Evolutionary conservation across 768 basidiomycete species (phyloP).

Genomic region (Suillus spraguei): DNA sequence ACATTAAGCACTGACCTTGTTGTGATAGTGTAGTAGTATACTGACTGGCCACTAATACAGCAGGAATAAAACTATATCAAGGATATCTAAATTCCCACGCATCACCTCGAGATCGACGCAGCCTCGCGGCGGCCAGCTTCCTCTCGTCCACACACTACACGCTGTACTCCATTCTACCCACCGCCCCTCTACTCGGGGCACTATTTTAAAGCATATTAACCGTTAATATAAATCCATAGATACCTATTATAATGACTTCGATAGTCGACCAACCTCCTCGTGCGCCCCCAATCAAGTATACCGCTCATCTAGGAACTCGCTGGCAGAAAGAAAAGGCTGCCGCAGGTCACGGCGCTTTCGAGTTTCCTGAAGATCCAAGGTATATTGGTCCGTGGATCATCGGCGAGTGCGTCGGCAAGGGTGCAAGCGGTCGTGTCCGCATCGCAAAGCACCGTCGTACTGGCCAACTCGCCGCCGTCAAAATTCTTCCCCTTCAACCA

Average conservation of each 20-base stretch:
- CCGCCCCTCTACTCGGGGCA: slow-evolving; percentile 1
- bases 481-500: slow-evolving; percentile 88
- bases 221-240: not conserved
- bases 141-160: slow-evolving; percentile 11
- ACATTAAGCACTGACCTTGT: not conserved
- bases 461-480: slow-evolving; percentile 92
- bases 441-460: slow-evolving; percentile 86
- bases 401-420: slow-evolving; percentile 93
- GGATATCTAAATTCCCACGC: slow-evolving; percentile 1
- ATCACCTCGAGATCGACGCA: not conserved
- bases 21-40: not conserved
- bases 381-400: slow-evolving; percentile 91
- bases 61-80: not conserved
- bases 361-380: slow-evolving; percentile 83
- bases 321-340: slow-evolving; percentile 90
- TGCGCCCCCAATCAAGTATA: slow-evolving; percentile 73
- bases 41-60: not conserved
- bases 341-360: slow-evolving; percentile 73
- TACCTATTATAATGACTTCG: slow-evolving; percentile 28
- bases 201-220: slow-evolving; percentile 16
- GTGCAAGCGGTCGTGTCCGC: slow-evolving; percentile 92
- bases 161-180: not conserved
- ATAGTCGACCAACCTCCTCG: slow-evolving; percentile 59
- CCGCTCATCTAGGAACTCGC: slow-evolving; percentile 72
- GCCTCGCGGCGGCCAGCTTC: not conserved